phyloP scores from a whole-genome alignment of 345 rosid genomes.

The Conringia planisiliqua region DNA sequence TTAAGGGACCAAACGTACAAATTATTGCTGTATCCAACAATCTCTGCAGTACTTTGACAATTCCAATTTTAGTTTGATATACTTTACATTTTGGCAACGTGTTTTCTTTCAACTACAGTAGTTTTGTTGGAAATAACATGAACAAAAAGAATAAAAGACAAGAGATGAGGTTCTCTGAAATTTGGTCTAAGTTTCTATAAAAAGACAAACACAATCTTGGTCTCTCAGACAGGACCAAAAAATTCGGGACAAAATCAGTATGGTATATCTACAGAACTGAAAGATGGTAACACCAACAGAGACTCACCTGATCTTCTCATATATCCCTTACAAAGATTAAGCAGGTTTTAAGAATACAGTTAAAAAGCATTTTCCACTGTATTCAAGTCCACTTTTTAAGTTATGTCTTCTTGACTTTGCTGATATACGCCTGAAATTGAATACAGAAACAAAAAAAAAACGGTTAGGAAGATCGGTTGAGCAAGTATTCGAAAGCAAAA shows the following conservation, averaged over 20 bases:
- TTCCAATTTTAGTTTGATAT: neutral
- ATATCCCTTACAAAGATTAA: neutral
- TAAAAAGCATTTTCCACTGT: neutral
- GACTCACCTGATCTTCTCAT: neutral
- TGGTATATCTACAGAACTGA: constrained; percentile 16
- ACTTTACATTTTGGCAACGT: neutral
- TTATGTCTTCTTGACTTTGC: constrained; percentile 34
- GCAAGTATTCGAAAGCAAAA: constrained; percentile 1
- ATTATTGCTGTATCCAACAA: neutral
- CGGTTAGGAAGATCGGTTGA: neutral
- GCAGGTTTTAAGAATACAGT: constrained; percentile 1
- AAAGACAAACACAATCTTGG: neutral
- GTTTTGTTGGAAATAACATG: neutral
- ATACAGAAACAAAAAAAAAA: neutral
- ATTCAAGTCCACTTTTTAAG: neutral
- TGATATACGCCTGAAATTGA: constrained; percentile 29
- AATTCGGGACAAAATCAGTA: constrained; percentile 6
- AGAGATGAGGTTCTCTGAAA: constrained; percentile 1
- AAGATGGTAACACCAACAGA: constrained; percentile 1
- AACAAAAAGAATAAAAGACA: neutral
- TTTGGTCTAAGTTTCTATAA: neutral
- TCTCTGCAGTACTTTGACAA: neutral
- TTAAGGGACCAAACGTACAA: neutral
- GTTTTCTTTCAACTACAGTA: neutral
- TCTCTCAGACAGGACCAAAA: neutral